Conservation (phyloP, 371 early-diverging fungal species). For the Rhizopus sp. region DNA sequence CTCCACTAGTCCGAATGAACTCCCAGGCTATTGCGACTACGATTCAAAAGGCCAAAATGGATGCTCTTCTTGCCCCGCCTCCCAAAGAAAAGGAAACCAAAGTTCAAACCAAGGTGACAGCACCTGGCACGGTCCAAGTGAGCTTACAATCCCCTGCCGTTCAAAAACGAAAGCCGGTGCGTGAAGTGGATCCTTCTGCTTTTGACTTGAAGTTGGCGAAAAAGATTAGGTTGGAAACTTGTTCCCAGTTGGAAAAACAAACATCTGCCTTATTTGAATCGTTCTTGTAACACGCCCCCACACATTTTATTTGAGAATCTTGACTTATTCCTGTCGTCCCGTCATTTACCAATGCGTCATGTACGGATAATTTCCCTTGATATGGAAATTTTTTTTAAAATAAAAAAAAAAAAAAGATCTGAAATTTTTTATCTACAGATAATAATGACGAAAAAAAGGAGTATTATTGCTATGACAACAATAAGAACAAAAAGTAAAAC, state of each 20-base stretch:
- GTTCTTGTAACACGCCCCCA: constrained; percentile 8
- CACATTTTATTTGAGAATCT: neutral
- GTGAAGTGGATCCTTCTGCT: constrained; percentile 30
- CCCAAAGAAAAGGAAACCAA: constrained; percentile 28
- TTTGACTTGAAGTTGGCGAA: constrained; percentile 39
- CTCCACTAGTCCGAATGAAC: constrained; percentile 83
- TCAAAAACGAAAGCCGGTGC: constrained; percentile 2
- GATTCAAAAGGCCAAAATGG: constrained; percentile 59
- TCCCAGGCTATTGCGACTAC: constrained; percentile 74
- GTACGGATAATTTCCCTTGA: neutral
- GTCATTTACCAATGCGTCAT: neutral
- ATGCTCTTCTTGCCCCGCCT: constrained; percentile 18
- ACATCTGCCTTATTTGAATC: constrained; percentile 43
- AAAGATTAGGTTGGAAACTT: constrained; percentile 24
- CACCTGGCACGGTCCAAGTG: constrained; percentile 4
- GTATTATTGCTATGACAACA: too few species aligned
- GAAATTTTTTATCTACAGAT: too few species aligned
- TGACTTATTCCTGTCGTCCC: neutral
- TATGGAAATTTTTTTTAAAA: neutral
- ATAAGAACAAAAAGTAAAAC: neutral
- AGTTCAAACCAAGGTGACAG: constrained; percentile 13
- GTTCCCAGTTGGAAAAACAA: constrained; percentile 32
- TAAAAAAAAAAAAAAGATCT: neutral
- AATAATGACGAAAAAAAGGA: too few species aligned
- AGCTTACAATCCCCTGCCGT: constrained; percentile 5